Percentiles rank a stretch among this genome's conserved stretches.
These are phyloP conservation scores for Melastoma malabathricum DNA, from an alignment of 345 rosid species.

Conservation along the genomic window DNA sequence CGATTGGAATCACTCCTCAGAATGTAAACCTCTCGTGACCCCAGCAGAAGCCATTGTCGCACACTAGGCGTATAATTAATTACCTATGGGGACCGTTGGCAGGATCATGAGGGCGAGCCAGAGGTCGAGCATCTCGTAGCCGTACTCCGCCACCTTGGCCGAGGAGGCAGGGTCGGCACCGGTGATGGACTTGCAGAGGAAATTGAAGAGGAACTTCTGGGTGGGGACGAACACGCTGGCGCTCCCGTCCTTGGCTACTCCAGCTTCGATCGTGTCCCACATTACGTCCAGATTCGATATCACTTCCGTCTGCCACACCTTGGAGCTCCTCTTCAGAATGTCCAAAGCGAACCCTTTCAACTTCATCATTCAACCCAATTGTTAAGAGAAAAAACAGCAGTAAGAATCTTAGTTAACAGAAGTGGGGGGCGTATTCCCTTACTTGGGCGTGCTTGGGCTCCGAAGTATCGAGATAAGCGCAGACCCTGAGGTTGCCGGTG, in stretches of 20 bases:
- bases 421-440: too few relatives aligned
- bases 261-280: slow-evolving; percentile 39
- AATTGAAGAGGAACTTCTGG: slow-evolving; percentile 44
- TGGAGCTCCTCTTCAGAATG: slow-evolving; percentile 55
- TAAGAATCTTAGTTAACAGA: too few relatives aligned
- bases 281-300: slow-evolving; percentile 32
- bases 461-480: slow-evolving; percentile 59
- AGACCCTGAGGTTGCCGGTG: slow-evolving; percentile 50
- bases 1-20: neutral
- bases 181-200: slow-evolving; percentile 36
- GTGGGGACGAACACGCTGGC: slow-evolving; percentile 29
- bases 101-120: slow-evolving; percentile 67
- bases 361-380: slow-evolving; percentile 14
- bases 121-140: slow-evolving; percentile 27
- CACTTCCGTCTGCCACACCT: slow-evolving; percentile 42
- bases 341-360: slow-evolving; percentile 40
- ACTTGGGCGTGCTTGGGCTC: slow-evolving; percentile 72
- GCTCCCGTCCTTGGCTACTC: slow-evolving; percentile 23
- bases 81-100: slow-evolving; percentile 35
- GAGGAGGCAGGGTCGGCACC: slow-evolving; percentile 52
- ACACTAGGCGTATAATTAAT: too few relatives aligned
- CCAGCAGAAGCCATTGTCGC: too few relatives aligned
- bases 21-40: too few relatives aligned
- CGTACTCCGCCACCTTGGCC: slow-evolving; percentile 33
- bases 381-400: neutral